phyloP scores from a whole-genome alignment of 495 filamentous ascomycete species.

The Copromyces sp. region DNA sequence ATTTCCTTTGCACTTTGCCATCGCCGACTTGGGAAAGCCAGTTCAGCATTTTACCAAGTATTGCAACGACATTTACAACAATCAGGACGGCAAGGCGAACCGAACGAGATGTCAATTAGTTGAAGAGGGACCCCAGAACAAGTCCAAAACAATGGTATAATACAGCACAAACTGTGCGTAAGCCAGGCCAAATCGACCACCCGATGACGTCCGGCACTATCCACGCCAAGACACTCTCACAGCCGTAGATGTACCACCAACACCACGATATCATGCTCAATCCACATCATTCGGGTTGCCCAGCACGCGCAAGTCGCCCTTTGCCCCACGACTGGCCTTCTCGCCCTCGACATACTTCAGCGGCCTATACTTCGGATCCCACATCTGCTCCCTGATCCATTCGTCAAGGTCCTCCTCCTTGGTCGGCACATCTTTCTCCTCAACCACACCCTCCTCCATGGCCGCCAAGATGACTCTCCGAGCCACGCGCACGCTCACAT shows the following conservation, averaged over 20 bases:
- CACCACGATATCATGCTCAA: neutral
- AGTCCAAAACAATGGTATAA: neutral
- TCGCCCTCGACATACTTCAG: constrained; percentile 44
- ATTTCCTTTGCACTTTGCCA: neutral
- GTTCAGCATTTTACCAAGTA: neutral
- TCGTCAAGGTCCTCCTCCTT: constrained; percentile 52
- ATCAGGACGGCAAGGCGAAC: neutral
- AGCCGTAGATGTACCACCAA: neutral
- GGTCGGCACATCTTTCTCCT: constrained; percentile 49
- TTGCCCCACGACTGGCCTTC: constrained; percentile 43
- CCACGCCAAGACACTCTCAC: neutral
- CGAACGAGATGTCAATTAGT: neutral
- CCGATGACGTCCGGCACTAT: neutral
- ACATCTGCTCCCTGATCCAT: constrained; percentile 88
- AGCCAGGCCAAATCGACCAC: neutral
- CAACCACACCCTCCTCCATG: constrained; percentile 55
- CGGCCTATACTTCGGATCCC: constrained; percentile 65
- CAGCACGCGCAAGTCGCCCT: constrained; percentile 48
- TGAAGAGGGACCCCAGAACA: neutral
- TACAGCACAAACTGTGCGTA: neutral
- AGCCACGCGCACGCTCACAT: constrained; percentile 69
- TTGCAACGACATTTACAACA: neutral
- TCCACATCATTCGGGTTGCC: constrained; percentile 9
- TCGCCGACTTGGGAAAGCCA: neutral
- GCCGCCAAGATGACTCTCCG: constrained; percentile 67